Evolutionary conservation across 2,329 filamentous ascomycete genomes (phyloP).

Genomic region (Colletotrichum abscissum): DNA sequence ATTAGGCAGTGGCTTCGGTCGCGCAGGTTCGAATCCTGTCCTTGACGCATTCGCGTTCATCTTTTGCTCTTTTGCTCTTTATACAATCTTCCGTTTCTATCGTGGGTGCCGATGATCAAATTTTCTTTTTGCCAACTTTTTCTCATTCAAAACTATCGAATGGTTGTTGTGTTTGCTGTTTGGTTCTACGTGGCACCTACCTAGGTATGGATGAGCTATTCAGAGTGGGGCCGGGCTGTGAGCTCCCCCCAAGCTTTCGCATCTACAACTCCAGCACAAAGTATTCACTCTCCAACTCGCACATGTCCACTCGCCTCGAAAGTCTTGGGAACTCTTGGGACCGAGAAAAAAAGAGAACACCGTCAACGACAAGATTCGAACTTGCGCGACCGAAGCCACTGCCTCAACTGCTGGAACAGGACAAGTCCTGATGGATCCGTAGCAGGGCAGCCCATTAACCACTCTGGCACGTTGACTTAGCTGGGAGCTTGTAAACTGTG

Average conservation of each 20-base stretch:
- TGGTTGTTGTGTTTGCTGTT: not conserved
- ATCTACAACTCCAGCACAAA: no score
- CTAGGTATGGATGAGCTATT: no score
- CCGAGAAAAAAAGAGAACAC: not conserved
- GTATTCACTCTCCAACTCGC: no score
- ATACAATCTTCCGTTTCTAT: not conserved
- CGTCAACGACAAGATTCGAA: constrained; percentile 36
- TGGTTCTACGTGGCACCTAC: not conserved
- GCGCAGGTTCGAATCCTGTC: constrained; percentile 37
- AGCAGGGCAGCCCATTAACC: constrained; percentile 37
- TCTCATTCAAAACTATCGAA: not conserved
- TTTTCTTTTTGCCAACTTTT: not conserved
- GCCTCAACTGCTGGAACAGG: constrained; percentile 15
- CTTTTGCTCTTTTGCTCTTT: no score
- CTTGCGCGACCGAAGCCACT: constrained; percentile 36
- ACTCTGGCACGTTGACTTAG: constrained; percentile 32
- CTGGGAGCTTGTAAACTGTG: not conserved
- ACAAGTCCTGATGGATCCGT: not conserved
- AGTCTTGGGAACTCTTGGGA: not conserved
- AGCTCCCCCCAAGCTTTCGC: no score
- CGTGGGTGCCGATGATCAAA: no score
- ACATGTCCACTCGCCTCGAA: not conserved
- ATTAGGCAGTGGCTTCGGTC: constrained; percentile 36
- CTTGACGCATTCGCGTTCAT: not conserved
- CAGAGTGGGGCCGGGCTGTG: no score